Base-by-base conservation (phyloP, 179 eudicot genomes). In the Drosera spatulata region DNA sequence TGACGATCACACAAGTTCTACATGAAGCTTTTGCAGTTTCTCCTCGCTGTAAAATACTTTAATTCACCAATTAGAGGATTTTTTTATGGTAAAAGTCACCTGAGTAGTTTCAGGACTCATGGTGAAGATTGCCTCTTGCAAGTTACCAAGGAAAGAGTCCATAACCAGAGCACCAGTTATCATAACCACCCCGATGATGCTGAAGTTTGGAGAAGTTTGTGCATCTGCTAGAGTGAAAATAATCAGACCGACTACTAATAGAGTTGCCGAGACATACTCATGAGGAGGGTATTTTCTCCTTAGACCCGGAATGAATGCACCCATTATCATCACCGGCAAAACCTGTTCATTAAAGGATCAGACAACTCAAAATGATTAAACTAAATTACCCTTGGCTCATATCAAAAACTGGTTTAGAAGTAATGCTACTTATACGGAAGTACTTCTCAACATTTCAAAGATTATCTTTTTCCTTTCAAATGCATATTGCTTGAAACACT, bases 291-390 rank as follows among this genome's bases (percentile, higher is more conserved):
- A 91, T 61, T 84, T 91, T 39, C 96, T 68, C 59, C 86, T 80
- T 66, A 91, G 66, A 5, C 98, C 96, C 4, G 96, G 99, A 41
- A 93, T 93, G 67, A 93, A 93, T 38, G 99, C 88, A 13, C 96
- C 99, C 99, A 89, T 89, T 64, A 93, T 65, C 99, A 89, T 93
- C 71, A 93, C 99, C 0, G 99, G 99, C 69, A 93, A 77, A 55
- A 88, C 95, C 96, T 88, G 76, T 55, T 37, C 56, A 53, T 14
- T 14, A 15, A 15, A 22, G 1, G 33, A 22, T 22, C 33, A 51
- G 13, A 14, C 5, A 51, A 51, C 55, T 14, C 55, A 51, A 14
- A 51, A 7, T 53, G 37, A n/a, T 14, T 33, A 22, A 22, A 22
- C 33, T 22, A 22, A 22, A 22, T 22, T 22, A 22, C 33, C 33